Conservation (phyloP, 345 rosid species). For the Schrenkiella parvula region DNA sequence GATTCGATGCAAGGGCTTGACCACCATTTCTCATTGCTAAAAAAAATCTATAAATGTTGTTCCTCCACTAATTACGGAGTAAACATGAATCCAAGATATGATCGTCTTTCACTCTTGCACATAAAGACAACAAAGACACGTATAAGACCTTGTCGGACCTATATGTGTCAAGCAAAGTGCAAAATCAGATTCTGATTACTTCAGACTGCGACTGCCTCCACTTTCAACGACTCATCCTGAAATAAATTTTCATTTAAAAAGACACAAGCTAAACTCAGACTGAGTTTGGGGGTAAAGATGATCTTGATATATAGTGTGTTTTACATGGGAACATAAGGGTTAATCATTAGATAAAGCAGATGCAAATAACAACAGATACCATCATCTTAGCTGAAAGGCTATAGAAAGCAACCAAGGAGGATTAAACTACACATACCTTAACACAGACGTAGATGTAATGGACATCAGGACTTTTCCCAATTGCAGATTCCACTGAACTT, state of each 20-base stretch:
- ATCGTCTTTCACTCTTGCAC: background rate
- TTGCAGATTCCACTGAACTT: constrained; percentile 49
- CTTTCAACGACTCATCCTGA: constrained; percentile 28
- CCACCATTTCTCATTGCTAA: background rate
- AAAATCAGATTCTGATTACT: constrained; percentile 5
- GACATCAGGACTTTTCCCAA: constrained; percentile 68
- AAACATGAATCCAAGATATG: constrained; percentile 2
- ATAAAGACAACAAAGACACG: background rate
- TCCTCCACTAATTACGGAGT: background rate
- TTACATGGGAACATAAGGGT: background rate
- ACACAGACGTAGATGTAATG: constrained; percentile 69
- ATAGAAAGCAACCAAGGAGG: background rate
- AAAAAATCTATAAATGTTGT: background rate
- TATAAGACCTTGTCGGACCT: background rate
- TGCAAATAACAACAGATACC: background rate
- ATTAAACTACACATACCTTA: constrained; percentile 41
- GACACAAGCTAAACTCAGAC: background rate
- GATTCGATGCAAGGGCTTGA: background rate
- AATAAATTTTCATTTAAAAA: background rate
- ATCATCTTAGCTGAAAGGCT: background rate
- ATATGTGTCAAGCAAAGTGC: background rate
- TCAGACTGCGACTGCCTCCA: background rate
- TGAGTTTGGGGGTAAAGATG: background rate
- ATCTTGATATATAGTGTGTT: background rate
- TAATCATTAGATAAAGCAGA: background rate